Evolutionary conservation across 257 asterid genomes (phyloP).

Genomic region (Nemophila menziesii): DNA sequence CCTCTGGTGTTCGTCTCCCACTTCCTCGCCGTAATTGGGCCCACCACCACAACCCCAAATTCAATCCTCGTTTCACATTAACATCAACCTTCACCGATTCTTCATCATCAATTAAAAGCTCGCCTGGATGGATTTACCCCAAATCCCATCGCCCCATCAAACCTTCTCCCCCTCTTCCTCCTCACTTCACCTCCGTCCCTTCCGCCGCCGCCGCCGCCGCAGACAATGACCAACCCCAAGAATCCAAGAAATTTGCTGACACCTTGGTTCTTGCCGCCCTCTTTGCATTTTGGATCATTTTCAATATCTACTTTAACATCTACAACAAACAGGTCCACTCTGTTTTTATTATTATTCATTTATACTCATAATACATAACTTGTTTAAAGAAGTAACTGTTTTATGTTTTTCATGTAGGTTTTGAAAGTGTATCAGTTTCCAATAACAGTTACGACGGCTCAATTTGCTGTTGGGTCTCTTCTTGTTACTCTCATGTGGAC

Average conservation of each 20-base stretch:
- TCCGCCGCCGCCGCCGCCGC: conserved; percentile 44
- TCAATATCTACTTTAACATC: conserved; percentile 90
- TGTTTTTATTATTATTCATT: too few species aligned
- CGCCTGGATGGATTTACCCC: conserved; percentile 24
- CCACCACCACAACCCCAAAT: conserved; percentile 14
- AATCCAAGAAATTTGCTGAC: conserved; percentile 25
- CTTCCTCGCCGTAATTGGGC: conserved; percentile 16
- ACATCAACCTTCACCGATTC: too few species aligned
- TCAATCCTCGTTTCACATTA: conserved; percentile 8
- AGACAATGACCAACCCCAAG: conserved; percentile 33
- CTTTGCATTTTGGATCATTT: conserved; percentile 83
- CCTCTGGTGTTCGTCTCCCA: conserved; percentile 34
- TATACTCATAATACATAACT: too few species aligned
- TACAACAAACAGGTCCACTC: conserved; percentile 91
- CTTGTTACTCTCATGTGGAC: conserved; percentile 76
- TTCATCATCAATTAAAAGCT: conserved; percentile 22
- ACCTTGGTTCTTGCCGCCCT: conserved; percentile 72
- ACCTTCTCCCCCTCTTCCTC: conserved; percentile 22
- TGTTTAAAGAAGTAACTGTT: too few species aligned
- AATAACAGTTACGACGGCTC: conserved; percentile 69
- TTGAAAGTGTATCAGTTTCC: conserved; percentile 77
- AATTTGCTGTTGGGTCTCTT: conserved; percentile 75
- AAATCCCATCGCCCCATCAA: conserved; percentile 11
- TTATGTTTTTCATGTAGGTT: conserved; percentile 32
- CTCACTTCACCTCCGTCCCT: conserved; percentile 35